These are phyloP conservation scores for Neonectria faginata DNA, from an alignment of 2,329 filamentous ascomycete genomes.

Conservation along the genomic window DNA sequence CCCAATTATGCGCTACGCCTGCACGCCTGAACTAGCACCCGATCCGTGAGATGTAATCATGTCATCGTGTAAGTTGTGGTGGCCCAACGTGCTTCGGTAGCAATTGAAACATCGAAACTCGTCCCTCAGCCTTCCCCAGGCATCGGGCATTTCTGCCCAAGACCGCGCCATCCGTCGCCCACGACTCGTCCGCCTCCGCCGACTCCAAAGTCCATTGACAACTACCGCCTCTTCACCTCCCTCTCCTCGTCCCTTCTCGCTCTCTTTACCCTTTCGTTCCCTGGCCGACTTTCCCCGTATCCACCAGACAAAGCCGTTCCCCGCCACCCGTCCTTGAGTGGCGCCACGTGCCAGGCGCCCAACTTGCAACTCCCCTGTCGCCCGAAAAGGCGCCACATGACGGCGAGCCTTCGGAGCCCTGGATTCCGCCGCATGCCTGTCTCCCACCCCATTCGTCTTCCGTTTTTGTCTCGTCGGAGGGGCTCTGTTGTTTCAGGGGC, in stretches of 20 bases:
- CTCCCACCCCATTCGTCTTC: conserved; percentile 26
- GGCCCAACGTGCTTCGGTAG: conserved; percentile 21
- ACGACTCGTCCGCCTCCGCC: conserved; percentile 1
- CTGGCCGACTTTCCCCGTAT: conserved; percentile 37
- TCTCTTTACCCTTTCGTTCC: conserved; percentile 22
- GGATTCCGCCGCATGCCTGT: conserved; percentile 16
- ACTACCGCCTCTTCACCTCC: conserved; percentile 7
- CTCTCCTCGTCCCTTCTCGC: conserved; percentile 8
- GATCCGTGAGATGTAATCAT: conserved; percentile 12
- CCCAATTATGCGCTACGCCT: conserved; percentile 20
- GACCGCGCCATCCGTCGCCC: conserved; percentile 14
- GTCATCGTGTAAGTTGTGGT: conserved; percentile 12
- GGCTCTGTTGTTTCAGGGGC: conserved; percentile 32
- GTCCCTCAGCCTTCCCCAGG: conserved; percentile 4
- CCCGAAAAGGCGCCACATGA: conserved; percentile 17
- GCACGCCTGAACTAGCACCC: conserved; percentile 4
- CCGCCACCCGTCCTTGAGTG: conserved; percentile 44
- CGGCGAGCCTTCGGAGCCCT: conserved; percentile 2
- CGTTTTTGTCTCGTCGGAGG: conserved; percentile 13
- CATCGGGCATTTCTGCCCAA: conserved; percentile 23
- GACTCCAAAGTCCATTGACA: conserved; percentile 6
- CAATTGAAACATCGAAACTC: conserved; percentile 14
- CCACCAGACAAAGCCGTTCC: conserved; percentile 33
- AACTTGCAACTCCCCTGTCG: conserved; percentile 37
- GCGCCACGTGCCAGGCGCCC: conserved; percentile 45